Conservation (phyloP, 495 filamentous ascomycete species). For the Hyaloscypha hepaticicola region DNA sequence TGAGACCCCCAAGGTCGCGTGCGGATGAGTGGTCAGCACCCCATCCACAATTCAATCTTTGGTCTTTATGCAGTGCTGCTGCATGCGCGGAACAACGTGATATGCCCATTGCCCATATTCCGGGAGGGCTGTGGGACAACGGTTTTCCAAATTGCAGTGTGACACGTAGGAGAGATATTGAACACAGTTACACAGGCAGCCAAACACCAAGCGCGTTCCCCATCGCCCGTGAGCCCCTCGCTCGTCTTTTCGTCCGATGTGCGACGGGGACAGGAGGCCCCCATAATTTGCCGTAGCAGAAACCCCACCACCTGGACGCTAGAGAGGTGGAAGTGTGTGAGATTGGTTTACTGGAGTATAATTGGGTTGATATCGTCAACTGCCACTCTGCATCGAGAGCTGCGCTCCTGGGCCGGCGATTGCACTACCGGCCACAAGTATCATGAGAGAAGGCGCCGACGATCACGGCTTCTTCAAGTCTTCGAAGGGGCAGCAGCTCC, state of each 20-base stretch:
- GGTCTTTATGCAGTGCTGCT: conserved; percentile 9
- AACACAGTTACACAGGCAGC: background rate
- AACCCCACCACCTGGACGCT: background rate
- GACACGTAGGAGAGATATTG: conserved; percentile 21
- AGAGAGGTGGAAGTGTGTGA: background rate
- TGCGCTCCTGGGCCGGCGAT: background rate
- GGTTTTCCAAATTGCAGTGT: conserved; percentile 22
- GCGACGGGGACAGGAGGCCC: background rate
- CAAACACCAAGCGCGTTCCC: conserved; percentile 5
- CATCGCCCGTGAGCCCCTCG: background rate
- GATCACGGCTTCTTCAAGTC: background rate
- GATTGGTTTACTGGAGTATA: background rate
- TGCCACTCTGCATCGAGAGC: background rate
- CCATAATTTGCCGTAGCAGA: background rate
- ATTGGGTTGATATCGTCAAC: background rate
- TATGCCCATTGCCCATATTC: background rate
- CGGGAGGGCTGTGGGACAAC: background rate
- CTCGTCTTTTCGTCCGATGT: conserved; percentile 1
- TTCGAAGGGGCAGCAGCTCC: background rate
- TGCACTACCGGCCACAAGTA: too few species aligned
- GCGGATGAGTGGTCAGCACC: background rate
- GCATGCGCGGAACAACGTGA: conserved; percentile 13
- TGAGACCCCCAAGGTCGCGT: conserved; percentile 4
- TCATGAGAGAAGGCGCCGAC: conserved; percentile 4
- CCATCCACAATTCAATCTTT: conserved; percentile 4